Evolutionary conservation across 257 asterid genomes (phyloP), one percentile per base, ranked within the genome.

Genomic region (Plantago elongata): DNA sequence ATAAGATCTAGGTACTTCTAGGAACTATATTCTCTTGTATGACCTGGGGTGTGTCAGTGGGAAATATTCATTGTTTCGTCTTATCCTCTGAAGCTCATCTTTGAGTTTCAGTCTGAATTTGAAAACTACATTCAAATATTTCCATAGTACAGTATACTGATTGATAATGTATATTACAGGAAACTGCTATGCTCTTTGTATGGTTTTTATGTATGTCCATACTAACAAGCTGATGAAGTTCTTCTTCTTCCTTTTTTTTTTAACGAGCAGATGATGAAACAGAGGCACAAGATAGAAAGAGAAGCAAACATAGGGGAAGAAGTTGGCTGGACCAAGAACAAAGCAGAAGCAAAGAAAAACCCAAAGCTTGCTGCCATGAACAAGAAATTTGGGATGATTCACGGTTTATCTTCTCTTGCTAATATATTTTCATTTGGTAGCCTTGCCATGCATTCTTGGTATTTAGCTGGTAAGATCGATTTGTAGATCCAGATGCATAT

Each of bases 361-460:
- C 97, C 96, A 9, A 83, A 89, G 80, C 96, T 89, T 64, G 87
- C 90, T 58, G 71, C 95, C 55, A 89, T 93, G 99, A 93, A 93
- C 96, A 93, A 87, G 87, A 89, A 89, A 58, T 93, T 93, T 22
- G 97, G 97, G 42, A 89, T 93, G 97, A 83, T 93, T 68, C 99
- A 93, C 59, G 99, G 99, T 4, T 78, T 93, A 51, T 93, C 99
- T 57, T 93, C 99, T 57, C 97, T 93, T 61, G 88, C 99, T 13
- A 93, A 93, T 69, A 87, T 93, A 66, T 37, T 87, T 49, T 73
- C 99, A 27, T 89, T 93, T 27, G 97, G 96, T 30, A 79, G 94
- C 81, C 97, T 89, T 56, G 96, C 97, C 15, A 63, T 89, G 76
- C 99, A 93, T 72, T 87, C 99, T 4, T 93, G 97, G 99, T 89